These are phyloP conservation scores for Lippia alba DNA, from an alignment of 305 asterid genomes.

Conservation along the genomic window DNA sequence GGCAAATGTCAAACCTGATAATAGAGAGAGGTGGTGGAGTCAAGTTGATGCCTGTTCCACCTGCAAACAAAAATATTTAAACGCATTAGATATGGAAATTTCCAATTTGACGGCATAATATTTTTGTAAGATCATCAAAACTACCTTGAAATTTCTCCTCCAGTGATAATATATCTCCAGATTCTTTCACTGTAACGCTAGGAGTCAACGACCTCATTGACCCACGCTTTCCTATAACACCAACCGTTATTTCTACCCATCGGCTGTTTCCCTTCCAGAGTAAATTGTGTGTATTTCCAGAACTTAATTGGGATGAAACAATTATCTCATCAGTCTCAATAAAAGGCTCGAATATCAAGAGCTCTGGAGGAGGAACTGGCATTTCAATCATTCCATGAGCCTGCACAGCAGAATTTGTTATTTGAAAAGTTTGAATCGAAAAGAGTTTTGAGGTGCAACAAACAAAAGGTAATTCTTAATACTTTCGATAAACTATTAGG, in stretches of 20 bases:
- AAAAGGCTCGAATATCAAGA: conserved; percentile 84
- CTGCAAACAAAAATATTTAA: conserved; percentile 45
- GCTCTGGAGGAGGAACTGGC: conserved; percentile 86
- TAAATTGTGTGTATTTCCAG: conserved; percentile 53
- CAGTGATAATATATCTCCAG: conserved; percentile 86
- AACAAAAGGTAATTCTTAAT: conserved; percentile 4
- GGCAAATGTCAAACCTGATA: conserved; percentile 53
- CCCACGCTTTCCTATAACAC: conserved; percentile 78
- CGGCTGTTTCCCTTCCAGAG: conserved; percentile 85
- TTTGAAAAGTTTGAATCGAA: no score
- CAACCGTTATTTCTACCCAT: conserved; percentile 96
- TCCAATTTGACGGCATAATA: neutral
- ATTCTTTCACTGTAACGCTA: conserved; percentile 88
- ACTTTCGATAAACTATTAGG: conserved; percentile 89
- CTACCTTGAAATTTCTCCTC: conserved; percentile 96
- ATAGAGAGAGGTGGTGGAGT: conserved; percentile 91
- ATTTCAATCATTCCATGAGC: conserved; percentile 86
- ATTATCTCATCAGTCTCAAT: conserved; percentile 83
- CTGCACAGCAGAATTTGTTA: conserved; percentile 36
- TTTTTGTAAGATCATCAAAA: neutral
- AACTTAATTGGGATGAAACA: conserved; percentile 56
- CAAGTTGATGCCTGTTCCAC: conserved; percentile 93
- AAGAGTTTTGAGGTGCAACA: no score
- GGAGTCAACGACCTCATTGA: conserved; percentile 85
- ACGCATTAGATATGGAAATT: conserved; percentile 29